Conservation (phyloP, 805 yeast genomes). For the Sugiyamaella marilandica region DNA sequence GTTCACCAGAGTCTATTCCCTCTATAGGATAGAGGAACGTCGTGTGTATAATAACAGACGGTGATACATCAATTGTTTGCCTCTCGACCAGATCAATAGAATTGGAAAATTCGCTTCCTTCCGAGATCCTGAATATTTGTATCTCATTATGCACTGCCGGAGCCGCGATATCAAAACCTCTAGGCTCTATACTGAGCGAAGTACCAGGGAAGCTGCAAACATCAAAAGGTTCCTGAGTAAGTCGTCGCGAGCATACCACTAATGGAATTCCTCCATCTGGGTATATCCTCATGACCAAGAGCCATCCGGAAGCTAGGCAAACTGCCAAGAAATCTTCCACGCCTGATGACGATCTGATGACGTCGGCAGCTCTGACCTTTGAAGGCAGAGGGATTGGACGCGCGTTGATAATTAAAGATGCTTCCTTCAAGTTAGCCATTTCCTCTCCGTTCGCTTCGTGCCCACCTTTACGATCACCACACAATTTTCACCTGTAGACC, state of each 20-base stretch:
- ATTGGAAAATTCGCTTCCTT: neutral
- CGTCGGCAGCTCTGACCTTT: neutral
- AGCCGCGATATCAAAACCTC: conserved; percentile 4
- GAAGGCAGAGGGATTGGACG: neutral
- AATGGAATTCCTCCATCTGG: conserved; percentile 12
- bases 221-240: neutral
- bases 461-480: conserved; percentile 1
- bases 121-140: neutral
- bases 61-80: neutral
- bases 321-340: conserved; percentile 1
- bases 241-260: conserved; percentile 6
- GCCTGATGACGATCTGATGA: neutral
- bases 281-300: conserved; percentile 12
- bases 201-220: neutral
- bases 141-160: conserved; percentile 1
- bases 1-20: neutral
- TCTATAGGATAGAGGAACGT: conserved; percentile 2
- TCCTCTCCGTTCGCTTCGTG: neutral
- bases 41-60: neutral
- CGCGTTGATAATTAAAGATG: neutral
- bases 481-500: neutral
- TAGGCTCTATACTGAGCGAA: conserved; percentile 4
- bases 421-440: neutral
- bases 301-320: neutral
- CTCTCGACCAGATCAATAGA: neutral